A percentile compares a stretch with the other conserved stretches of the same genome.
These are phyloP conservation scores for Aureobasidium sp. DNA, from an alignment of 2,329 filamentous ascomycete species.

Conservation along the genomic window DNA sequence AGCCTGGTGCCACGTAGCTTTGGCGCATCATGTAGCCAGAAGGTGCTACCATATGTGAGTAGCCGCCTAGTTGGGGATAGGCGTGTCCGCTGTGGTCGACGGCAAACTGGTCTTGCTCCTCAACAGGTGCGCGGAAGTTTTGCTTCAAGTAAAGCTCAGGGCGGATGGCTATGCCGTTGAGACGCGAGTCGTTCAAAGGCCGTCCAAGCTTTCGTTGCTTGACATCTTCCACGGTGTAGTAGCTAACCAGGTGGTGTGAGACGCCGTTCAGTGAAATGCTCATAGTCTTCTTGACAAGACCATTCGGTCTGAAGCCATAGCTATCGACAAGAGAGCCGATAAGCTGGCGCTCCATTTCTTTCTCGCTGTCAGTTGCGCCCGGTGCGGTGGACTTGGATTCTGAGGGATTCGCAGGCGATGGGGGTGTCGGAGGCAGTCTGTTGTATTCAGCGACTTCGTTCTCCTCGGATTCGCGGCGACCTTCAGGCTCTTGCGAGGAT, in stretches of 20 bases:
- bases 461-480: conserved; percentile 30
- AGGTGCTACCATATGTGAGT: conserved; percentile 21
- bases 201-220: conserved; percentile 49
- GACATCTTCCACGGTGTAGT: conserved; percentile 80
- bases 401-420: conserved; percentile 24
- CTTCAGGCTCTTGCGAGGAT: conserved; percentile 45
- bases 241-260: conserved; percentile 79
- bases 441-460: conserved; percentile 21
- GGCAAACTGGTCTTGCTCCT: conserved; percentile 30
- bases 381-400: conserved; percentile 24
- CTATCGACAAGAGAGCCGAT: conserved; percentile 84
- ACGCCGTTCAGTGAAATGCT: conserved; percentile 67
- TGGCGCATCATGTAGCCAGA: conserved; percentile 24
- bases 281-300: conserved; percentile 88
- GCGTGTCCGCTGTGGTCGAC: conserved; percentile 26
- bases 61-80: conserved; percentile 28
- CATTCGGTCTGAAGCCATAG: conserved; percentile 75
- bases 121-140: conserved; percentile 32
- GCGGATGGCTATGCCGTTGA: conserved; percentile 27
- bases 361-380: conserved; percentile 23
- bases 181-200: conserved; percentile 48
- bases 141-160: conserved; percentile 32
- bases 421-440: conserved; percentile 27
- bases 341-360: conserved; percentile 50
- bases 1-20: conserved; percentile 23